Evolutionary conservation across 2,329 filamentous ascomycete genomes (phyloP).

Genomic region (Mycosphaerelloides madeirae): DNA sequence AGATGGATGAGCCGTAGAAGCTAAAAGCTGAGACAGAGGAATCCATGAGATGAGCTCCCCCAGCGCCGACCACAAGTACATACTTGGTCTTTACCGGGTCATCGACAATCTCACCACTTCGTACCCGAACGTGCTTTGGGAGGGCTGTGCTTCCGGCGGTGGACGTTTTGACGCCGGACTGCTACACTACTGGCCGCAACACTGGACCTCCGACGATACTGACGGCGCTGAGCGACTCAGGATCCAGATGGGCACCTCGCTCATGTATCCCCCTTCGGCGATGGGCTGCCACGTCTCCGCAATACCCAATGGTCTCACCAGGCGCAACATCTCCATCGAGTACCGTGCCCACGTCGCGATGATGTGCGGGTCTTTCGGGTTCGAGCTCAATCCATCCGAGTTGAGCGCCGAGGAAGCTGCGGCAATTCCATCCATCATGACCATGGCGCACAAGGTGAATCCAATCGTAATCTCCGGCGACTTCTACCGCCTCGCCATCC

Average conservation of each 20-base stretch:
- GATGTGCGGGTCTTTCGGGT: constrained; percentile 64
- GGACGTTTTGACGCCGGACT: constrained; percentile 61
- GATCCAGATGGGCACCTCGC: constrained; percentile 61
- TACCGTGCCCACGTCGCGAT: constrained; percentile 64
- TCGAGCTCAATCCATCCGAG: constrained; percentile 57
- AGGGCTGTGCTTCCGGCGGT: constrained; percentile 62
- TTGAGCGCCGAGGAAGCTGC: constrained; percentile 50
- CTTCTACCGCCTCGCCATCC: constrained; percentile 56
- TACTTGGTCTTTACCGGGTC: constrained; percentile 60
- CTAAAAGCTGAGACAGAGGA: constrained; percentile 27
- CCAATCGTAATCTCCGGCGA: constrained; percentile 56
- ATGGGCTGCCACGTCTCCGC: constrained; percentile 64
- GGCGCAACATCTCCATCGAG: constrained; percentile 51
- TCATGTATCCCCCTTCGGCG: constrained; percentile 57
- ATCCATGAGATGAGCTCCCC: constrained; percentile 58
- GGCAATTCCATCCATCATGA: constrained; percentile 52
- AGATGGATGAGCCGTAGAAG: no score
- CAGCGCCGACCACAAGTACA: constrained; percentile 54
- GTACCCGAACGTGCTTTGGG: constrained; percentile 61
- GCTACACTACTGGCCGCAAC: constrained; percentile 61
- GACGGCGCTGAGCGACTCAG: constrained; percentile 57
- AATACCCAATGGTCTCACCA: constrained; percentile 55
- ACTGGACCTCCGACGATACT: constrained; percentile 63
- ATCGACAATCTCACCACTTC: constrained; percentile 55
- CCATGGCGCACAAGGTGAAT: constrained; percentile 53